Evolutionary conservation across 1,284 basidiomycete species (phyloP), one percentile per base, ranked within the genome.

Genomic region (Ustilago sp.): DNA sequence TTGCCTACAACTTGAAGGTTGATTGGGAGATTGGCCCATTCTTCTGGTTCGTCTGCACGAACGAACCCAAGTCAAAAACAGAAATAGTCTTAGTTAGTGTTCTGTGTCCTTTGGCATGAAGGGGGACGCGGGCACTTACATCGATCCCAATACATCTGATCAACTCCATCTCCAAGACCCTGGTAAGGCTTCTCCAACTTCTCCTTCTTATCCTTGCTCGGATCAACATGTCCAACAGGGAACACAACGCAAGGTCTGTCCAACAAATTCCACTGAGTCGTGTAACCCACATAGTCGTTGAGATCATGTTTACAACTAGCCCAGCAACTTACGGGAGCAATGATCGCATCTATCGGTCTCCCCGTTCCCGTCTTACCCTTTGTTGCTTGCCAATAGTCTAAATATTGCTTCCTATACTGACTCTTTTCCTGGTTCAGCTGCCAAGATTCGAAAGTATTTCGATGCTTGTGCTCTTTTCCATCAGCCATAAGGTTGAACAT

Each of bases 1-100:
- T 89, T 88, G 0, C 90, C 91, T 2, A 93, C 88, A 5, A 93
- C 80, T 78, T 93, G 93, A 23, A 94, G 85, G 17, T 88, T 87
- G 15, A 93, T 88, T 0, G 93, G 92, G 0, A 90, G 90, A 62
- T 90, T 88, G 56, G 87, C 86, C 77, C 90, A 91, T 6, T 87
- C 87, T 48, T 88, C 78, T 68, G 72, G 68, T 38, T 80, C 65
- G 76, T 77, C 43, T 45, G 43, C 17, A 11, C 23, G 13, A 41
- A 13, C 17, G 13, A 45, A 45, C 5, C n/a, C 19, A 45, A 8
- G 8, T 7, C 7, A 17, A 17, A 17, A 15, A 45, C n/a, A 45
- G 19, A 19, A 45, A 45, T 15, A 41, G 17, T 11, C 23, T 28
- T 28, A 3, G 23, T 28, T 28, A 28, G 23, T 28, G 23, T 28